Conservation (phyloP, 169 alveolate genomes). For the Plasmodium yoelii region DNA sequence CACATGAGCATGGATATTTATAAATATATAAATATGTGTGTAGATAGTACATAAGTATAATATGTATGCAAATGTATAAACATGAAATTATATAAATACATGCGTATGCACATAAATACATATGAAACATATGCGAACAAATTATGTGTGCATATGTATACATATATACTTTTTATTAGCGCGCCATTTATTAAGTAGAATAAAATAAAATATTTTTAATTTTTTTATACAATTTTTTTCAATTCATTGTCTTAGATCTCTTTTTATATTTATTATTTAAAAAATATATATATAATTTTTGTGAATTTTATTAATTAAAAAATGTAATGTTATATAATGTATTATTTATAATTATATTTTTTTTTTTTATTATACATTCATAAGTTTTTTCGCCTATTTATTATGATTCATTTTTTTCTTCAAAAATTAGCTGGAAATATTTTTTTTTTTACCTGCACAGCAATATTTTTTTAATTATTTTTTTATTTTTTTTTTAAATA, state of each 20-base stretch:
- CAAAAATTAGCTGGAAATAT: neutral
- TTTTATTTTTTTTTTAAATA: neutral
- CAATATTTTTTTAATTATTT: neutral
- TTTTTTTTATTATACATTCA: neutral
- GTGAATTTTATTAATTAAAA: neutral
- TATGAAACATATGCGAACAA: neutral
- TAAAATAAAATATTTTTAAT: neutral
- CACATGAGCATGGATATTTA: too few relatives aligned
- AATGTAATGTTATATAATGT: neutral
- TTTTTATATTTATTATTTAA: neutral
- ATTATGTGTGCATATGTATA: neutral
- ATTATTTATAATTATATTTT: neutral
- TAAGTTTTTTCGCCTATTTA: neutral
- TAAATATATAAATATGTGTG: too few relatives aligned
- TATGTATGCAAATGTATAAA: neutral
- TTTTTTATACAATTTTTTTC: neutral
- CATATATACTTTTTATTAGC: neutral
- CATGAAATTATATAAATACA: neutral
- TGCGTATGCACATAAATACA: neutral
- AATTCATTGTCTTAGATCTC: neutral
- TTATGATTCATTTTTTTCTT: neutral
- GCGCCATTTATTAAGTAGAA: neutral
- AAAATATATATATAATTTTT: neutral
- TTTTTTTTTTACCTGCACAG: constrained; percentile 1
- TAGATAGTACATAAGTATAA: too few relatives aligned